Evolutionary conservation across 1,139 yeast genomes (phyloP).

Genomic region (Scheffersomyces lignicola): DNA sequence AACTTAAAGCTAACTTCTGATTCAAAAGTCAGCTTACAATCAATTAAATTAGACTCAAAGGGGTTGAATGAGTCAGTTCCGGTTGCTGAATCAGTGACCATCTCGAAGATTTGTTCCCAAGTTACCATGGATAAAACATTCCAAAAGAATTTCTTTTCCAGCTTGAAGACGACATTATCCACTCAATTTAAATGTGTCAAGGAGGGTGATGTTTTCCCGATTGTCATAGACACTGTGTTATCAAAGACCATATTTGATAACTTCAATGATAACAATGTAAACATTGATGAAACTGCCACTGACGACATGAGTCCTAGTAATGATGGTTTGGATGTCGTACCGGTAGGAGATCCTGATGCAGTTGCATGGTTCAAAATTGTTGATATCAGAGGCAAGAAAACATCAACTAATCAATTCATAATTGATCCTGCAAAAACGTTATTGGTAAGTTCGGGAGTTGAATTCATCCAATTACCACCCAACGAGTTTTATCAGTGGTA

Average conservation of each 20-base stretch:
- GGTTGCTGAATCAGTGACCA: conserved; percentile 48
- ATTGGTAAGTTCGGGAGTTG: conserved; percentile 66
- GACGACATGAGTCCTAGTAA: conserved; percentile 4
- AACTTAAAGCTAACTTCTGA: conserved; percentile 43
- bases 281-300: conserved; percentile 22
- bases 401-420: conserved; percentile 47
- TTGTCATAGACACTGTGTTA: conserved; percentile 70
- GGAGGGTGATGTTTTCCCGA: conserved; percentile 68
- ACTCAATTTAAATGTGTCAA: conserved; percentile 56
- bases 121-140: conserved; percentile 64
- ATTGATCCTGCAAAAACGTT: conserved; percentile 67
- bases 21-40: conserved; percentile 30
- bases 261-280: conserved; percentile 13
- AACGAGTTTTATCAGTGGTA: conserved; percentile 47
- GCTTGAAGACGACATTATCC: conserved; percentile 65
- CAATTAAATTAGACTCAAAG: conserved; percentile 11
- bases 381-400: conserved; percentile 35
- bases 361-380: conserved; percentile 82
- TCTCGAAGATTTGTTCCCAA: conserved; percentile 72
- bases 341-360: conserved; percentile 65
- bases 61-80: conserved; percentile 26
- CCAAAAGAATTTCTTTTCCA: conserved; percentile 65
- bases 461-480: conserved; percentile 37
- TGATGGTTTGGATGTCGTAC: conserved; percentile 41
- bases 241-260: conserved; percentile 59